Base-by-base conservation (phyloP, 208 protist species). In the Crithidia thermophila region DNA sequence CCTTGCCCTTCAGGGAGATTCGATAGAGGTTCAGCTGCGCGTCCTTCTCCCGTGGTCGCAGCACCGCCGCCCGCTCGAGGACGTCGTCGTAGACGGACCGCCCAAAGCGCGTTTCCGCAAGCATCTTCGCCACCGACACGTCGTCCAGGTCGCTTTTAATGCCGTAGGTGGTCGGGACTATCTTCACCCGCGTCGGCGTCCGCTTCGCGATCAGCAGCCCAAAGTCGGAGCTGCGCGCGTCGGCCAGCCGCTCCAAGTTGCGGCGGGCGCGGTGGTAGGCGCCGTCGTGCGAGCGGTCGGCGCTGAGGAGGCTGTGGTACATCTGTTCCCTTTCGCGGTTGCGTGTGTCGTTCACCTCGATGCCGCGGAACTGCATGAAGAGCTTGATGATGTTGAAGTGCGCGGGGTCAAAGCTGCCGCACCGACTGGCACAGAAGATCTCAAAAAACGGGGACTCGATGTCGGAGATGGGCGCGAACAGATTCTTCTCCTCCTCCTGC, bases 1-100 rank as follows among this genome's bases (percentile, higher is more conserved):
- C 28, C 28, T 3, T 11, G 13, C 28, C 13, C 10, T 52, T 64
- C n/a, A 28, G 56, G 9, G 14, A 10, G 7, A 85, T 60, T 2
- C 55, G 47, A 66, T 81, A 81, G 11, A 69, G 16, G 1, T 42
- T 16, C 13, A 77, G 67, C 20, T 36, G 40, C 34, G 33, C 55
- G 40, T 73, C 82, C 51, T 39, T 51, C 10, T 60, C 50, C 25
- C 53, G 21, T 2, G 68, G 59, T 18, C 88, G 85, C 52, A 94
- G 79, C 36, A 74, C 47, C 11, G 75, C 49, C 0, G 84, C 85
- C 18, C 86, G 67, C 6, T 80, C 61, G 23, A 94, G 69, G 10
- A 92, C 67, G 73, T 92, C 85, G 71, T 94, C 88, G 64, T 94
- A 94, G 13, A 94, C 88, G 5, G 79, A 91, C 16, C 75, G 69